Evolutionary conservation across 495 filamentous ascomycete species (phyloP).

Genomic region (Trichoderma virens): DNA sequence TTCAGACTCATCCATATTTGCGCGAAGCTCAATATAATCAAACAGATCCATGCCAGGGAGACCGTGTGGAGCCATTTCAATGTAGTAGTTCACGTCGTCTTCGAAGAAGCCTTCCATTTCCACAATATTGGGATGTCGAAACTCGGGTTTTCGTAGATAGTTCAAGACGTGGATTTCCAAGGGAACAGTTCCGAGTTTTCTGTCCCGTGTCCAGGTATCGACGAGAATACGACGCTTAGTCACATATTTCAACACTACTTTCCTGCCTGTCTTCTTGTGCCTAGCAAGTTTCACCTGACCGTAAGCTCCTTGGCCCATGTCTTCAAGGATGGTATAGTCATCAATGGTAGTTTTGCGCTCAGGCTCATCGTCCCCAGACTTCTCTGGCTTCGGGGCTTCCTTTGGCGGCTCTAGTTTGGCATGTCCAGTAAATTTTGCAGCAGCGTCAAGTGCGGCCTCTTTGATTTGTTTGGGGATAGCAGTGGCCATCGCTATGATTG

Average conservation of each 20-base stretch:
- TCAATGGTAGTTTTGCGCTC: slow-evolving; percentile 68
- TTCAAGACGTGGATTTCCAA: slow-evolving; percentile 97
- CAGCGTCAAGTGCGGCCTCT: slow-evolving; percentile 51
- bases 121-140: slow-evolving; percentile 91
- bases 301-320: slow-evolving; percentile 98
- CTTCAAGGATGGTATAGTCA: slow-evolving; percentile 89
- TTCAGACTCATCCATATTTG: slow-evolving; percentile 93
- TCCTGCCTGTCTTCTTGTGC: slow-evolving; percentile 71
- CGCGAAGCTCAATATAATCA: slow-evolving; percentile 94
- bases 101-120: slow-evolving; percentile 99
- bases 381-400: slow-evolving; percentile 27
- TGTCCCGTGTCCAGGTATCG: slow-evolving; percentile 96
- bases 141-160: slow-evolving; percentile 78
- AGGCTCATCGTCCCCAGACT: slow-evolving; percentile 19
- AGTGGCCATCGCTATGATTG: slow-evolving; percentile 37
- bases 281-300: slow-evolving; percentile 96
- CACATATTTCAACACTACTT: slow-evolving; percentile 94
- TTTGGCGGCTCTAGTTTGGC: slow-evolving; percentile 16
- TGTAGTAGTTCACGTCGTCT: slow-evolving; percentile 96
- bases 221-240: slow-evolving; percentile 96
- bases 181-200: slow-evolving; percentile 90
- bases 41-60: slow-evolving; percentile 98
- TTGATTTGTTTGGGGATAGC: slow-evolving; percentile 68
- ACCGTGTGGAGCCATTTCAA: slow-evolving; percentile 95
- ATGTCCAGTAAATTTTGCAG: slow-evolving; percentile 38